Conservation (phyloP, 164 flowering plant species). For the Euptelea pleiosperma region DNA sequence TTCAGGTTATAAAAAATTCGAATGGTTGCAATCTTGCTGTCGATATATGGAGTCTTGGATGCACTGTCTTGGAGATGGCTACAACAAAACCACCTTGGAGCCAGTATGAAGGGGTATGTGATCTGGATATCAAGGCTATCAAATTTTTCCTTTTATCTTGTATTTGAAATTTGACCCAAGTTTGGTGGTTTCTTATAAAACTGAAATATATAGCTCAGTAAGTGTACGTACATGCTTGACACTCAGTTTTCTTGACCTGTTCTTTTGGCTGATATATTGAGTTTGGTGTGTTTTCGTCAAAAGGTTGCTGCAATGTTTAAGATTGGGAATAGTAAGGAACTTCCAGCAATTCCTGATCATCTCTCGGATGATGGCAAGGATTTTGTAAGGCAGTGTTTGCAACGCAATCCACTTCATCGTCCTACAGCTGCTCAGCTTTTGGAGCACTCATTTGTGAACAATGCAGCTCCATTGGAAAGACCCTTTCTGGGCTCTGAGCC, state of each 20-base stretch:
- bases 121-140: not conserved
- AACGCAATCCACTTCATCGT: conserved; percentile 72
- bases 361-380: conserved; percentile 89
- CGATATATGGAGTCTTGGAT: conserved; percentile 94
- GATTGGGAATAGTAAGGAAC: conserved; percentile 92
- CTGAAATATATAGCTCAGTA: not conserved
- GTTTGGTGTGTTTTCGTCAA: conserved; percentile 16
- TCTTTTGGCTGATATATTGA: conserved; percentile 5
- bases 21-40: conserved; percentile 80
- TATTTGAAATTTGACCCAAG: no score
- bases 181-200: not conserved
- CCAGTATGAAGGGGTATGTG: conserved; percentile 80
- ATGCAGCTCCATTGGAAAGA: conserved; percentile 63
- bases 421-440: conserved; percentile 80
- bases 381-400: conserved; percentile 76
- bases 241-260: not conserved
- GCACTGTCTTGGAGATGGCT: conserved; percentile 93
- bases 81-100: conserved; percentile 94
- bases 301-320: conserved; percentile 94
- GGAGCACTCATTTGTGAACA: conserved; percentile 88
- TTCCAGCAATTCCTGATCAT: conserved; percentile 82
- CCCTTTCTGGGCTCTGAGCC: conserved; percentile 36
- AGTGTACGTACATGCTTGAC: not conserved
- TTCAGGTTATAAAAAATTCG: conserved; percentile 70
- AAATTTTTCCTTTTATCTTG: not conserved